Conservation (phyloP, 2,329 filamentous ascomycete genomes). For the Parasarocladium wereldwijsianum region DNA sequence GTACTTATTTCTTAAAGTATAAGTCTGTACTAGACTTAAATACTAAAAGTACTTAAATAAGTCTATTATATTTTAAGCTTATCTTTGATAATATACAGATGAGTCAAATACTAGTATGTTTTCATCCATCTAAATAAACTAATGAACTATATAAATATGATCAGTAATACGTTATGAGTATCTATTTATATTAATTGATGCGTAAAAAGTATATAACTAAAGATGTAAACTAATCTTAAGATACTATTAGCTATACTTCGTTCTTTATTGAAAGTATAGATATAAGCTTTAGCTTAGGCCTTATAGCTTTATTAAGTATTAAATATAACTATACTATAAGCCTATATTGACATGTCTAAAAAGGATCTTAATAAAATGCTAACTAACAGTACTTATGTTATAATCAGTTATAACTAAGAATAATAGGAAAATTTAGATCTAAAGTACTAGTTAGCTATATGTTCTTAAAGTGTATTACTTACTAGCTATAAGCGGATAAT, state of each 20-base stretch:
- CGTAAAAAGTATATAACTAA: neutral
- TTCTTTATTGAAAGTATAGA: neutral
- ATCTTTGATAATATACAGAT: neutral
- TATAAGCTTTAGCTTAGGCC: conserved; percentile 3
- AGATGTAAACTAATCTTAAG: neutral
- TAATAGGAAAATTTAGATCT: neutral
- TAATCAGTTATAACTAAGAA: neutral
- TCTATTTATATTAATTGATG: neutral
- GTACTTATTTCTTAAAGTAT: neutral
- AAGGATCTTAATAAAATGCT: neutral
- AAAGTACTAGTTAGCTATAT: neutral
- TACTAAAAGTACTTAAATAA: too few relatives aligned
- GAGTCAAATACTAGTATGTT: neutral
- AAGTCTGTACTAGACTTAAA: neutral
- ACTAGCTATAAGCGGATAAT: neutral
- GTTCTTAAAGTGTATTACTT: neutral
- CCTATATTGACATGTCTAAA: neutral
- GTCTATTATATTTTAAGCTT: neutral
- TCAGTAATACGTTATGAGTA: neutral
- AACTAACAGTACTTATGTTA: neutral
- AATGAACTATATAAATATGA: neutral
- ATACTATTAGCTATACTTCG: neutral
- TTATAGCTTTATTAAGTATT: conserved; percentile 5
- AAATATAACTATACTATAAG: neutral
- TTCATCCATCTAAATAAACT: neutral